phyloP scores from a whole-genome alignment of 1,284 basidiomycete species.

The Tetrapyrgos nigripes region DNA sequence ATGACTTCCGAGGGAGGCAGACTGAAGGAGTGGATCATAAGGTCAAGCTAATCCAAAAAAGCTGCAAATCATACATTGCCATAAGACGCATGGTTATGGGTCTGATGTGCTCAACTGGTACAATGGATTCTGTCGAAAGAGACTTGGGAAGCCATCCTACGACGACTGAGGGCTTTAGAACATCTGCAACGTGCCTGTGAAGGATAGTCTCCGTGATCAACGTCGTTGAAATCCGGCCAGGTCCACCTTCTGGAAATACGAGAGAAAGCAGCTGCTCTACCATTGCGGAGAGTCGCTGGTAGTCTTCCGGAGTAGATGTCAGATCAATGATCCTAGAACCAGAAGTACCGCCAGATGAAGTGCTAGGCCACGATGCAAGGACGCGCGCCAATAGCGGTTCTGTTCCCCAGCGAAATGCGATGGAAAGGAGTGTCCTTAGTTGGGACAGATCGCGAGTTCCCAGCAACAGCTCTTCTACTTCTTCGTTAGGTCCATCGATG shows the following conservation, averaged over 20 bases:
- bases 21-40: constrained; percentile 39
- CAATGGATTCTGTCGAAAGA: constrained; percentile 39
- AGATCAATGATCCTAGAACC: constrained; percentile 49
- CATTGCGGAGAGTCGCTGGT: constrained; percentile 47
- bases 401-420: constrained; percentile 75
- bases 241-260: constrained; percentile 57
- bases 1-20: constrained; percentile 71
- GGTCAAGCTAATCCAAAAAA: constrained; percentile 20
- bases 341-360: constrained; percentile 24
- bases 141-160: constrained; percentile 76
- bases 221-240: constrained; percentile 55
- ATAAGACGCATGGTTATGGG: constrained; percentile 61
- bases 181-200: constrained; percentile 59
- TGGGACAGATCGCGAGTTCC: constrained; percentile 70
- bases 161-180: constrained; percentile 63
- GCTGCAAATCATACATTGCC: constrained; percentile 52
- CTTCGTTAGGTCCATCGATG: constrained; percentile 34
- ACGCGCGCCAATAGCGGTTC: constrained; percentile 56
- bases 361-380: constrained; percentile 48
- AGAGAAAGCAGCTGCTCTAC: constrained; percentile 50
- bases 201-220: constrained; percentile 66
- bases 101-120: constrained; percentile 44
- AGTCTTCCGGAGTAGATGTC: constrained; percentile 48
- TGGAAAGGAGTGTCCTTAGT: constrained; percentile 66
- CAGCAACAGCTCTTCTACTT: constrained; percentile 41